A percentile compares a stretch with the other conserved stretches of the same genome.
phyloP scores from a whole-genome alignment of 148 eudicot species.

The Limonium bicolor region DNA sequence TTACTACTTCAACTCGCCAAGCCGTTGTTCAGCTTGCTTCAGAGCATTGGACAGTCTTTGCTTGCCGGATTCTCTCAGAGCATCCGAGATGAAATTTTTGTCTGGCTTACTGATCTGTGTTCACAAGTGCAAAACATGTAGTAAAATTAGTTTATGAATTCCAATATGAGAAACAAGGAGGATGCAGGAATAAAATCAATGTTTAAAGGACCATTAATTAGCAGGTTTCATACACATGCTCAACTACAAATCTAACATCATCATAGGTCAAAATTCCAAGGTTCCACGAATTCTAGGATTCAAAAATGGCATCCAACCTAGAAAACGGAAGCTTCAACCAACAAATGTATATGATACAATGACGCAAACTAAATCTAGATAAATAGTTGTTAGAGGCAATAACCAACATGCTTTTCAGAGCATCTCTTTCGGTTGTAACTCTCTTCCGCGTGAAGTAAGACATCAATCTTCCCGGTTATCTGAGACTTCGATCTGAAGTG shows the following conservation, averaged over 20 bases:
- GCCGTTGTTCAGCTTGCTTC: constrained; percentile 44
- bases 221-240: too few species aligned
- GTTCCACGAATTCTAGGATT: too few species aligned
- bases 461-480: constrained; percentile 41
- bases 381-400: neutral
- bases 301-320: too few species aligned
- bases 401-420: constrained; percentile 42
- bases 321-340: too few species aligned
- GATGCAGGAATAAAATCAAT: too few species aligned
- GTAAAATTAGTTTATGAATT: too few species aligned
- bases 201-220: too few species aligned
- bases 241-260: too few species aligned
- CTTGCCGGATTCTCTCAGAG: constrained; percentile 55
- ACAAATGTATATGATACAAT: neutral
- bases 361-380: neutral
- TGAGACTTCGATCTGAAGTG: constrained; percentile 29
- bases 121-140: neutral
- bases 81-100: constrained; percentile 50
- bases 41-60: constrained; percentile 49
- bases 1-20: constrained; percentile 29
- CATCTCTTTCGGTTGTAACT: constrained; percentile 41
- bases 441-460: constrained; percentile 80
- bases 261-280: too few species aligned
- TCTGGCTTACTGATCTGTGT: constrained; percentile 34
- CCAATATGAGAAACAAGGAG: too few species aligned